A percentile compares a stretch with the other conserved stretches of the same genome.
phyloP scores from a whole-genome alignment of 1,139 yeast species.

The Yamadazyma pseudoaaseri region DNA sequence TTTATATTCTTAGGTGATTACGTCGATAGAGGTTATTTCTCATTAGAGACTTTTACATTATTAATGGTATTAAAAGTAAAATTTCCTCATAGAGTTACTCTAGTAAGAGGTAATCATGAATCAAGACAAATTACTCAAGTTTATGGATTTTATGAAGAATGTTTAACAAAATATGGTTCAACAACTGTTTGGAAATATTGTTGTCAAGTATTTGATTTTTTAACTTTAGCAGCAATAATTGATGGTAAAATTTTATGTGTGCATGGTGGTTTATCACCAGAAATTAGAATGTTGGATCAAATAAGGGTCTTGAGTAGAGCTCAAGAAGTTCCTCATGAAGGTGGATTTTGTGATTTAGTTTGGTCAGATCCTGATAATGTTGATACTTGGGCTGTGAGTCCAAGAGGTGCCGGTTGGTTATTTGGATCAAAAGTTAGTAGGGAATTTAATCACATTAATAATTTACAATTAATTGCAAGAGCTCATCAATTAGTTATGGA shows the following conservation, averaged over 20 bases:
- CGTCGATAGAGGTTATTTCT: slow-evolving; percentile 94
- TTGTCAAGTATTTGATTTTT: slow-evolving; percentile 92
- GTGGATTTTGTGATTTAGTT: slow-evolving; percentile 94
- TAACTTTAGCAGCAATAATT: slow-evolving; percentile 90
- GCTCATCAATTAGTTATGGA: slow-evolving; percentile 99
- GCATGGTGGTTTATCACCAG: slow-evolving; percentile 98
- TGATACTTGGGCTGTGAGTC: slow-evolving; percentile 98
- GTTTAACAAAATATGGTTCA: slow-evolving; percentile 86
- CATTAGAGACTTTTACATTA: slow-evolving; percentile 87
- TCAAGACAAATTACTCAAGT: slow-evolving; percentile 95
- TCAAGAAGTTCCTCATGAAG: slow-evolving; percentile 99
- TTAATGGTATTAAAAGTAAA: slow-evolving; percentile 88
- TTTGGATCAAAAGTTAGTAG: slow-evolving; percentile 92
- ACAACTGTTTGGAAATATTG: slow-evolving; percentile 98
- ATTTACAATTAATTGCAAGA: slow-evolving; percentile 82
- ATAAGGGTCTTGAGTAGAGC: slow-evolving; percentile 92
- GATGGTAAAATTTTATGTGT: slow-evolving; percentile 93
- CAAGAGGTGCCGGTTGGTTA: slow-evolving; percentile 98
- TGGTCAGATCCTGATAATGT: slow-evolving; percentile 99
- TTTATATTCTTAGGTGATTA: slow-evolving; percentile 90
- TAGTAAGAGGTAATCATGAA: slow-evolving; percentile 94
- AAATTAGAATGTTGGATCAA: slow-evolving; percentile 94
- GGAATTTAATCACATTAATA: slow-evolving; percentile 91
- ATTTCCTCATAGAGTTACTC: slow-evolving; percentile 81
- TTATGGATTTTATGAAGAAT: slow-evolving; percentile 89